Percentiles rank a stretch among this genome's conserved stretches.
Conservation (phyloP, 2,329 filamentous ascomycete species). For the Aspergillus oerlinghausenensis region DNA sequence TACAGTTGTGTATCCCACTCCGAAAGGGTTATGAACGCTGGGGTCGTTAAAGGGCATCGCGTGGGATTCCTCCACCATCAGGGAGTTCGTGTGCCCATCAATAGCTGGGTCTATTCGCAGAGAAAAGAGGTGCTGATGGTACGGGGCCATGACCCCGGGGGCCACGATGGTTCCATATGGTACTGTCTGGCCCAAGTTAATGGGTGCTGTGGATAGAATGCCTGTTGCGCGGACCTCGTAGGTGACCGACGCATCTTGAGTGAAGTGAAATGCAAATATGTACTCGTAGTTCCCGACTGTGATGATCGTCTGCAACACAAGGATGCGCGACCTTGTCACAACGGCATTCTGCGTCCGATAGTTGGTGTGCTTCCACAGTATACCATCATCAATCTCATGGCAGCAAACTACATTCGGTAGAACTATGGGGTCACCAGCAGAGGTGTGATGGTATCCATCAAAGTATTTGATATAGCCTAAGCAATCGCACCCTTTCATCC, state of each 20-base stretch:
- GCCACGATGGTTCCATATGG: slow-evolving; percentile 39
- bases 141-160: slow-evolving; percentile 40
- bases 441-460: slow-evolving; percentile 35
- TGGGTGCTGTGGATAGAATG: slow-evolving; percentile 39
- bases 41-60: slow-evolving; percentile 50
- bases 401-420: slow-evolving; percentile 42
- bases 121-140: slow-evolving; percentile 44
- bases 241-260: slow-evolving; percentile 37
- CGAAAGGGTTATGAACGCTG: slow-evolving; percentile 45
- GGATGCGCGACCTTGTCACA: slow-evolving; percentile 29
- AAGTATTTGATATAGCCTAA: slow-evolving; percentile 44
- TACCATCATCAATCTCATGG: slow-evolving; percentile 38
- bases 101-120: slow-evolving; percentile 43
- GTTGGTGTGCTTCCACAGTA: slow-evolving; percentile 41
- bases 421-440: slow-evolving; percentile 31
- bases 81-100: slow-evolving; percentile 41
- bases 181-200: slow-evolving; percentile 29
- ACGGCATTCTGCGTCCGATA: slow-evolving; percentile 32
- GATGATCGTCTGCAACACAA: slow-evolving; percentile 38
- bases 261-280: slow-evolving; percentile 42
- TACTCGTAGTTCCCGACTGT: slow-evolving; percentile 45
- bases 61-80: slow-evolving; percentile 52
- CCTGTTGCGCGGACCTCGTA: slow-evolving; percentile 46
- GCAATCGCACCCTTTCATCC: slow-evolving; percentile 39
- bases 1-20: slow-evolving; percentile 45